Conservation (phyloP, 129 eudicot genomes). For the Lactuca sativa region DNA sequence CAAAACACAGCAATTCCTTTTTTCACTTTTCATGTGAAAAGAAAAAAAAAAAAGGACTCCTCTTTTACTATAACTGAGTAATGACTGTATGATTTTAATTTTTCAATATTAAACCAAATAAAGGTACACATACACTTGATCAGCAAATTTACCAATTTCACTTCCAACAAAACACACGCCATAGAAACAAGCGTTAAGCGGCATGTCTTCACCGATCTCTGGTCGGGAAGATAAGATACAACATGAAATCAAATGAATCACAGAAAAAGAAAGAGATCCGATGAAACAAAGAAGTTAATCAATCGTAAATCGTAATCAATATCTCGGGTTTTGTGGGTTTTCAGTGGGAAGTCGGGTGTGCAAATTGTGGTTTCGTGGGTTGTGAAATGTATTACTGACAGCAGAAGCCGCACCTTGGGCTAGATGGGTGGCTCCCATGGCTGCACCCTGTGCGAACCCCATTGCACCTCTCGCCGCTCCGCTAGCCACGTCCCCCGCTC, state of each 20-base stretch:
- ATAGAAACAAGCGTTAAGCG: not conserved
- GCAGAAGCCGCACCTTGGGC: conserved; percentile 73
- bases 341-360: conserved; percentile 31
- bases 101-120: not conserved
- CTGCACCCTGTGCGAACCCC: conserved; percentile 74
- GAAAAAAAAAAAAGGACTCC: too few species aligned
- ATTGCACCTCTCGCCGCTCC: conserved; percentile 61
- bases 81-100: too few species aligned
- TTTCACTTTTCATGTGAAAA: too few species aligned
- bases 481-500: conserved; percentile 52
- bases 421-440: conserved; percentile 52
- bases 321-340: conserved; percentile 29
- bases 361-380: conserved; percentile 28
- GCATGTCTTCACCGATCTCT: not conserved
- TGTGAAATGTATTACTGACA: conserved; percentile 40
- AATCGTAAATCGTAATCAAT: not conserved
- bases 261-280: not conserved
- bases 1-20: too few species aligned
- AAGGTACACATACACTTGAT: not conserved
- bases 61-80: too few species aligned
- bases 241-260: conserved; percentile 1
- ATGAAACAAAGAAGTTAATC: not conserved
- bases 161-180: not conserved
- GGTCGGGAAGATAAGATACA: not conserved
- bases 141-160: not conserved